Conservation (phyloP, 1,284 basidiomycete species). For the Rhodotorula sp. region DNA sequence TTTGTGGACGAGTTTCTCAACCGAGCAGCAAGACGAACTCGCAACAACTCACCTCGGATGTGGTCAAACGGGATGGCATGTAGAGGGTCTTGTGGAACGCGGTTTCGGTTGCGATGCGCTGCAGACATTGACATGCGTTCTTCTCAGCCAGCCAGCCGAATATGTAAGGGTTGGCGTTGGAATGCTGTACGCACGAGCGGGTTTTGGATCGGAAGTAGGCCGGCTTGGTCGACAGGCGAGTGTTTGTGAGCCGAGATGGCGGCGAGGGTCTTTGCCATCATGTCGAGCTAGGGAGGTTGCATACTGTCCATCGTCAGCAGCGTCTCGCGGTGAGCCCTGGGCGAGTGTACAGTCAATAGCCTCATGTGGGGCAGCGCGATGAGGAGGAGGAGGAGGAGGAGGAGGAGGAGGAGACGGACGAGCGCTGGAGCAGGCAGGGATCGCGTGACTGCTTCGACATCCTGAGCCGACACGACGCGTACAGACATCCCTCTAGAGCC, state of each 20-base stretch:
- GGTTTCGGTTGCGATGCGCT: conserved; percentile 35
- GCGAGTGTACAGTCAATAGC: background rate
- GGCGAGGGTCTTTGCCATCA: conserved; percentile 32
- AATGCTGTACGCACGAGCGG: conserved; percentile 14
- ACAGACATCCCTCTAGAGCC: conserved; percentile 12
- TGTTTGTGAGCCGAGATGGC: conserved; percentile 8
- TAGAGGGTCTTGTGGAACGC: conserved; percentile 30
- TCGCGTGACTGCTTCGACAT: conserved; percentile 18
- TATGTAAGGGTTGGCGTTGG: background rate
- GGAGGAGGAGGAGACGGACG: conserved; percentile 8
- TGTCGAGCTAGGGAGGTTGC: conserved; percentile 6
- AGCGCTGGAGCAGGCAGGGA: conserved; percentile 11
- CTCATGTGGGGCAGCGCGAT: background rate
- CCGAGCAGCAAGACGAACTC: too few relatives aligned
- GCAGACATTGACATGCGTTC: background rate
- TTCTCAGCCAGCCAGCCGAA: background rate
- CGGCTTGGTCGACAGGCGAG: background rate
- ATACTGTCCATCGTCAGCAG: background rate
- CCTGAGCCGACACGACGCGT: conserved; percentile 16
- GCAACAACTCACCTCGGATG: conserved; percentile 15
- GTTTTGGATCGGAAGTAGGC: conserved; percentile 25
- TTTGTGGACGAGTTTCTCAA: too few relatives aligned
- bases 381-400: background rate
- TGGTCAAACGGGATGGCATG: conserved; percentile 39
- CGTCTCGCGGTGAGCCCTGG: background rate